These are phyloP conservation scores for Cinnamomum micranthum DNA, from an alignment of 164 flowering plant species.

Conservation along the genomic window DNA sequence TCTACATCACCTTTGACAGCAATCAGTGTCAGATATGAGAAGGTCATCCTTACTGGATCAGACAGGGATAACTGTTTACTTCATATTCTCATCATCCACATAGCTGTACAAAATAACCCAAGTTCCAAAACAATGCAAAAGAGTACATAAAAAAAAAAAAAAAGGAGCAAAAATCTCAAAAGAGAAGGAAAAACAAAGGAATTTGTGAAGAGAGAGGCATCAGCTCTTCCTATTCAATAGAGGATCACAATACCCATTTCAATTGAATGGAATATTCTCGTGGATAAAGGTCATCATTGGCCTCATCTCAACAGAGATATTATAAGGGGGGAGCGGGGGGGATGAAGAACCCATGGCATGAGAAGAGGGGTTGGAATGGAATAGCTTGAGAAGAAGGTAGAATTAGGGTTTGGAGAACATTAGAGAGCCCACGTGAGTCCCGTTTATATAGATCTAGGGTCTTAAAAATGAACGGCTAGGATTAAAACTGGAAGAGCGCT, in stretches of 20 bases:
- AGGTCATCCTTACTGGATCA: constrained; percentile 1
- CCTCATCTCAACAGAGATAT: not conserved
- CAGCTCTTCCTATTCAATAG: not conserved
- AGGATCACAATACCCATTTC: not conserved
- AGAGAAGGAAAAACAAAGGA: too few relatives aligned
- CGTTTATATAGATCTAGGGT: too few relatives aligned
- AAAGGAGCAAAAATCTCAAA: too few relatives aligned
- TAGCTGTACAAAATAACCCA: not conserved
- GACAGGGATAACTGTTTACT: constrained; percentile 9
- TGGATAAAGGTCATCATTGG: not conserved
- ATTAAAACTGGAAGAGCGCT: too few relatives aligned
- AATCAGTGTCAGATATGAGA: not conserved
- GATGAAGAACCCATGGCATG: too few relatives aligned
- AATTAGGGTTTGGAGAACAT: too few relatives aligned
- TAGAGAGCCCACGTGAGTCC: too few relatives aligned
- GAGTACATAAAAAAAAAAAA: too few relatives aligned
- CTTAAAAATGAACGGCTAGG: too few relatives aligned
- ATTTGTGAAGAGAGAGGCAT: not conserved
- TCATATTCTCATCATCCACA: constrained; percentile 3
- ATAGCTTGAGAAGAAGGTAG: not conserved
- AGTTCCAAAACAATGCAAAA: not conserved
- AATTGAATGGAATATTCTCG: not conserved
- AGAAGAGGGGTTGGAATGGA: too few relatives aligned
- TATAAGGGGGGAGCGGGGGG: not conserved
- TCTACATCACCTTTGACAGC: not conserved